Evolutionary conservation across 23 red algal species (phyloP).

Genomic region (Chondrus crispus): DNA sequence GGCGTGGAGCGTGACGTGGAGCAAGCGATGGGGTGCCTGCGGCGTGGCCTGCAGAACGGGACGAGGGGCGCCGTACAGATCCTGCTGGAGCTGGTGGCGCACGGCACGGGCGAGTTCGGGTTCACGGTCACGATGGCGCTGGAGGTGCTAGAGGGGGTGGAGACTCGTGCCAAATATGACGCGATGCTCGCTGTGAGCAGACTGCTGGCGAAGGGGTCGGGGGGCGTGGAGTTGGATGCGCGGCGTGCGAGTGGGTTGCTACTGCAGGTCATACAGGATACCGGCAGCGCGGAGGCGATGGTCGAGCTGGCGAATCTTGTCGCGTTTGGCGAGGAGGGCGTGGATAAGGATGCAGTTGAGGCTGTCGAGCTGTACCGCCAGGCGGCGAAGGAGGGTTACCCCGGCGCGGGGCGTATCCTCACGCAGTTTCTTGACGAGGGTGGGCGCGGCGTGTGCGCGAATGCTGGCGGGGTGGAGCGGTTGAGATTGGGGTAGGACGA

Average conservation of each 20-base stretch:
- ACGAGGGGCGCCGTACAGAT: constrained; percentile 9
- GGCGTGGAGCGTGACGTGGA: constrained; percentile 11
- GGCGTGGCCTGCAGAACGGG: constrained; percentile 13
- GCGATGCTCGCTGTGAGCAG: constrained; percentile 14
- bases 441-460: too few species aligned
- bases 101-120: constrained; percentile 37
- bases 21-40: constrained; percentile 3
- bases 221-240: neutral
- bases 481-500: too few species aligned
- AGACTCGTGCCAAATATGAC: neutral
- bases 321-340: neutral
- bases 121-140: constrained; percentile 11
- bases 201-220: constrained; percentile 28
- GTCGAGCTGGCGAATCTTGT: constrained; percentile 14
- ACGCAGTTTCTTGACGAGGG: too few species aligned
- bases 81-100: constrained; percentile 7
- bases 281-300: constrained; percentile 42
- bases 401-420: too few species aligned
- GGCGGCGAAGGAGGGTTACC: constrained; percentile 20
- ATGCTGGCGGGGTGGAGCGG: too few species aligned
- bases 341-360: neutral
- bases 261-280: neutral
- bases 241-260: constrained; percentile 16
- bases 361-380: constrained; percentile 35
- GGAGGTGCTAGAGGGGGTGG: neutral